Base-by-base conservation (phyloP, 1,284 basidiomycete species). In the Leucoagaricus sp. region DNA sequence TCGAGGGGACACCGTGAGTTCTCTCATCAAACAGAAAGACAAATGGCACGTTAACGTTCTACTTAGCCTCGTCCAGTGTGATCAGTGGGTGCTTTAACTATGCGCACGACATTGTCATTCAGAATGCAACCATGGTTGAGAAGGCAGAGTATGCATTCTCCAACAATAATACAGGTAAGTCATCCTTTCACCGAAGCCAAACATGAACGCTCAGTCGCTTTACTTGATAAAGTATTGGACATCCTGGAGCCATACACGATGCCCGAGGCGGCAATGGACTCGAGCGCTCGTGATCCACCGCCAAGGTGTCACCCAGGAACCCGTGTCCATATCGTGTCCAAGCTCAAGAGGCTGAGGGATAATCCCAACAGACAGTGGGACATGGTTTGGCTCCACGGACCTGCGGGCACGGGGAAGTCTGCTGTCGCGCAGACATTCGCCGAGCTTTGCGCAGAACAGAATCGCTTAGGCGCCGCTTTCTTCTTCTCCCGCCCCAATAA, bases 321-420 rank as follows among this genome's bases (percentile, higher is more conserved):
- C 4, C 53, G 47, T 4, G 17, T 36, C 6, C 26, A 33, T 9
- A 29, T 55, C 25, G 23, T 17, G 9, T 13, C 13, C 4, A 49
- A 41, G 19, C 13, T 49, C 1, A n/a, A 31, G 19, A 21, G 15
- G 9, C 49, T 36, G 53, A 19, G 49, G 15, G 28, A 28, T 5
- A 15, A 42, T 17, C 9, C 21, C 10, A 9, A 49, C 0, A 40
- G 28, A 15, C 38, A 34, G 38, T 49, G 21, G 33, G 45, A 29
- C 10, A n/a, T 64, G 33, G 34, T 61, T 4, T 70, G 69, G 69
- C 55, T 70, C n/a, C 62, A 65, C 50, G 65, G 66, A 12, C 60
- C 62, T 8, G 61, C 65, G 7, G 63, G 66, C 1, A 58, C 60
- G 3, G 65, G 64, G 1, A 68, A 68, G 41, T 63, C 67, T 4